Evolutionary conservation across 2,329 filamentous ascomycete genomes (phyloP).

Genomic region (Neopestalotiopsis rosae): DNA sequence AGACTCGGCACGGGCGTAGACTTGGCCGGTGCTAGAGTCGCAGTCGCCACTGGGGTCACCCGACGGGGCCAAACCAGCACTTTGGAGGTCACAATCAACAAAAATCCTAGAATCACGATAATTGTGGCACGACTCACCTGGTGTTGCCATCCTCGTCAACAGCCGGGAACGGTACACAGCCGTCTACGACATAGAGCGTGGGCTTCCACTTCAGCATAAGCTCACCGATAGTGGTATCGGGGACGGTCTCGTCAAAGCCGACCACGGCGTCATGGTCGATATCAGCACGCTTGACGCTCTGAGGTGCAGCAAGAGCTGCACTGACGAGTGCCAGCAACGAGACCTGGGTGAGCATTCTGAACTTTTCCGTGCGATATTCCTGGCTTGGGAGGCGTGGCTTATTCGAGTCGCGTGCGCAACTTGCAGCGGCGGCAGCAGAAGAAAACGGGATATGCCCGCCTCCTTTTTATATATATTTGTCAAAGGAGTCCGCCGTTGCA

Average conservation of each 20-base stretch:
- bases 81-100: slow-evolving; percentile 14
- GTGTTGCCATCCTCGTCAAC: slow-evolving; percentile 13
- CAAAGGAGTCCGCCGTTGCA: background rate
- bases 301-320: slow-evolving; percentile 7
- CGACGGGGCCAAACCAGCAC: slow-evolving; percentile 34
- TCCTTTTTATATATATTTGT: background rate
- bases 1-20: slow-evolving; percentile 36
- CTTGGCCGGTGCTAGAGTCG: slow-evolving; percentile 36
- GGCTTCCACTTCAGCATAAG: slow-evolving; percentile 16
- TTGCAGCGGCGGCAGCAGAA: background rate
- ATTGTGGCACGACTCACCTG: background rate
- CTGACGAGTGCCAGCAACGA: slow-evolving; percentile 12
- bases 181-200: slow-evolving; percentile 13
- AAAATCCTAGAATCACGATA: background rate
- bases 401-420: background rate
- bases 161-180: slow-evolving; percentile 17
- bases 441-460: background rate
- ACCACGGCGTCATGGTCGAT: slow-evolving; percentile 16
- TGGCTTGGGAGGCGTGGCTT: background rate
- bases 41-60: slow-evolving; percentile 33
- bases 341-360: slow-evolving; percentile 7
- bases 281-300: slow-evolving; percentile 7
- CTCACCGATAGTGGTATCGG: background rate
- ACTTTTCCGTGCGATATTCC: background rate
- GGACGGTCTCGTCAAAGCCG: slow-evolving; percentile 13